phyloP scores from a whole-genome alignment of 192 early-diverging fungal species.

The Mortierella hygrophila region DNA sequence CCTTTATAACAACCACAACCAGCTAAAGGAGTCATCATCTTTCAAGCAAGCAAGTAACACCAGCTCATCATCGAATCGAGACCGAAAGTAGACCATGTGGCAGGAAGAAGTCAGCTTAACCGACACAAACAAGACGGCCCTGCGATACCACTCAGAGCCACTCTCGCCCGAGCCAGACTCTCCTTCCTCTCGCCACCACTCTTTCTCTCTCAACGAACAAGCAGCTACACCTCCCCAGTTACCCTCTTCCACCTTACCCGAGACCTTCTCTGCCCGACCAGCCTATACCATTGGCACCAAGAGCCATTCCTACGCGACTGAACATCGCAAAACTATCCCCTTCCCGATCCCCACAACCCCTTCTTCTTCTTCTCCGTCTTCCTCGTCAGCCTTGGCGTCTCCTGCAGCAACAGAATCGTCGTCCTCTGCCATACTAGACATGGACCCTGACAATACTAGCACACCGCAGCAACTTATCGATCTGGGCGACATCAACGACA shows the following conservation, averaged over 20 bases:
- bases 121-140: neutral
- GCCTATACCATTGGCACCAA: slow-evolving; percentile 51
- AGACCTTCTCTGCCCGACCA: slow-evolving; percentile 24
- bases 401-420: slow-evolving; percentile 6
- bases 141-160: slow-evolving; percentile 1
- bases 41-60: neutral
- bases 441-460: slow-evolving; percentile 4
- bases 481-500: neutral
- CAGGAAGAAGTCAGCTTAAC: slow-evolving; percentile 17
- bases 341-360: neutral
- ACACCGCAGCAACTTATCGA: neutral
- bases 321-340: slow-evolving; percentile 32
- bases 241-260: slow-evolving; percentile 36
- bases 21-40: neutral
- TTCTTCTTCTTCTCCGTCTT: neutral
- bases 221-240: slow-evolving; percentile 17
- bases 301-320: slow-evolving; percentile 40
- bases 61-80: neutral
- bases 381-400: slow-evolving; percentile 1
- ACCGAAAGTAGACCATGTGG: slow-evolving; percentile 5
- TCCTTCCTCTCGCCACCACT: neutral
- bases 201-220: neutral
- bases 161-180: neutral
- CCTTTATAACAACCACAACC: neutral
- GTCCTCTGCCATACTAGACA: slow-evolving; percentile 13